Conservation (phyloP, 257 asterid genomes). For the Voacanga thouarsii region DNA sequence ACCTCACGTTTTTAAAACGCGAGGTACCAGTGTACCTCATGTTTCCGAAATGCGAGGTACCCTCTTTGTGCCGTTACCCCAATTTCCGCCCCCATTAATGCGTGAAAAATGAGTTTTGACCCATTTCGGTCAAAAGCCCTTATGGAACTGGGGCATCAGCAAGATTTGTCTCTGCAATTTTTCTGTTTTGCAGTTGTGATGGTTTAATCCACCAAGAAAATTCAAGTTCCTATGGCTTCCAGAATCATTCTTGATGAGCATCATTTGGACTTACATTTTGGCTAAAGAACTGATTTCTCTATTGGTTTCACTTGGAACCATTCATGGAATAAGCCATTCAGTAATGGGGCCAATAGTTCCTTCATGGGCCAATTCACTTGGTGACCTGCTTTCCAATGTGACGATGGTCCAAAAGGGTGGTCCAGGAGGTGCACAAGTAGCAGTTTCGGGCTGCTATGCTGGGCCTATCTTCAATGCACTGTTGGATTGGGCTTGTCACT, state of each 20-base stretch:
- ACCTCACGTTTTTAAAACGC: too few species aligned
- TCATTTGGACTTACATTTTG: conserved; percentile 21
- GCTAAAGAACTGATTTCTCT: conserved; percentile 30
- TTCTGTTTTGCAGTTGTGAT: conserved; percentile 13
- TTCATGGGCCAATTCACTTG: conserved; percentile 33
- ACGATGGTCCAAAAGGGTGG: conserved; percentile 25
- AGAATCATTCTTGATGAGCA: conserved; percentile 22
- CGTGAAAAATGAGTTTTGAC: too few species aligned
- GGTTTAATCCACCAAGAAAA: conserved; percentile 23
- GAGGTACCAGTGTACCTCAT: too few species aligned
- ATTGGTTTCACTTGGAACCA: conserved; percentile 21
- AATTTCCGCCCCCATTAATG: too few species aligned
- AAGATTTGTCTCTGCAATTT: neutral
- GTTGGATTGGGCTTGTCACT: conserved; percentile 28
- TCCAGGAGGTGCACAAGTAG: conserved; percentile 16
- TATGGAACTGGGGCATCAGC: neutral
- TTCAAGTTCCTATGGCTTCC: conserved; percentile 18
- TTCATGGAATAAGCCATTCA: conserved; percentile 18
- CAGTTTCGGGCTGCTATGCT: conserved; percentile 24
- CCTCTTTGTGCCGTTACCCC: too few species aligned
- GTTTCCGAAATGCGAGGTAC: too few species aligned
- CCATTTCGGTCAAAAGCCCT: too few species aligned
- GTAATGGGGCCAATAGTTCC: conserved; percentile 19
- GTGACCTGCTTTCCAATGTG: conserved; percentile 28
- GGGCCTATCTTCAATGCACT: conserved; percentile 26